A percentile compares a stretch with the other conserved stretches of the same genome.
Conservation (phyloP, 371 early-diverging fungal species). For the Umbelopsis sp. region DNA sequence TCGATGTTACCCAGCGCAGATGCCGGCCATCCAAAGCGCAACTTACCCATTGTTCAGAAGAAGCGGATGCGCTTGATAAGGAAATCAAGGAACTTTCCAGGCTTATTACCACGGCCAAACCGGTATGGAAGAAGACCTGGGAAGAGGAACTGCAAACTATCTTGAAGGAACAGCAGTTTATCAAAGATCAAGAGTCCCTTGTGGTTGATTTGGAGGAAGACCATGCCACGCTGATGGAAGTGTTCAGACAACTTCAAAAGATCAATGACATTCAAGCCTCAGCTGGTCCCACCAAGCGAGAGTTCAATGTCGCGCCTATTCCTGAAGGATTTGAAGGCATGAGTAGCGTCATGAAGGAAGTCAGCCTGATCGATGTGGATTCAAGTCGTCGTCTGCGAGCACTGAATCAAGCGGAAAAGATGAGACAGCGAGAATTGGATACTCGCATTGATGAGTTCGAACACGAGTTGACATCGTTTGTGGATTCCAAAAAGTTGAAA, state of each 20-base stretch:
- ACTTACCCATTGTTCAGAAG: constrained; percentile 63
- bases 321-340: constrained; percentile 70
- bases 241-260: constrained; percentile 68
- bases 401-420: constrained; percentile 64
- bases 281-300: constrained; percentile 40
- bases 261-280: constrained; percentile 63
- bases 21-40: constrained; percentile 66
- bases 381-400: constrained; percentile 69
- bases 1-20: constrained; percentile 77
- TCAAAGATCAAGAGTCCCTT: constrained; percentile 78
- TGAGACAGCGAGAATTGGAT: constrained; percentile 68
- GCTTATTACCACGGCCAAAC: constrained; percentile 67
- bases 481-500: constrained; percentile 62
- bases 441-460: constrained; percentile 75
- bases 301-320: constrained; percentile 60
- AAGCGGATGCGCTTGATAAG: constrained; percentile 55
- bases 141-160: constrained; percentile 81
- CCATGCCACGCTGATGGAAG: constrained; percentile 60
- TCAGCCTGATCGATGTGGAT: constrained; percentile 69
- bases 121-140: constrained; percentile 86
- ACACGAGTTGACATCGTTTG: constrained; percentile 70
- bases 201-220: constrained; percentile 77
- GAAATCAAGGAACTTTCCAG: constrained; percentile 62
- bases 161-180: constrained; percentile 78
- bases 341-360: constrained; percentile 69